Base-by-base conservation (phyloP, 805 yeast species). In the Saccharomycopsis sp. region DNA sequence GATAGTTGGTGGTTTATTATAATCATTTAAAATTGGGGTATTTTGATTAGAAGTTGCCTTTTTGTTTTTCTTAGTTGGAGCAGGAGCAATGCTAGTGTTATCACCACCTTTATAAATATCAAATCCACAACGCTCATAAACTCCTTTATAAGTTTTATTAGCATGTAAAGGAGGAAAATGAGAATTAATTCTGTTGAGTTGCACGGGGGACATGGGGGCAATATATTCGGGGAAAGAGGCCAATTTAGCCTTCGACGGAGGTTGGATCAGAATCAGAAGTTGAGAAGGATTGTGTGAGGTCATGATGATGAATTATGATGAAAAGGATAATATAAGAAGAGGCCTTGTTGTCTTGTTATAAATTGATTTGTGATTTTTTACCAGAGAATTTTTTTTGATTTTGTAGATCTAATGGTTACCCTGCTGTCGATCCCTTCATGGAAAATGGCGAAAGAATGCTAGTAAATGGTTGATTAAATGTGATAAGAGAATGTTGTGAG, bases 121-220 rank as follows among this genome's bases (percentile, higher is more conserved):
- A 51, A 83, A 83, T 0, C 94, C 94, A 0, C 92, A 92, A 49
- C 92, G 61, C 54, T 83, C 92, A 57, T 80, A 74, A 2, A 81
- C 92, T 2, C 87, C 78, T 49, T 68, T 67, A 51, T 76, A 79
- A 21, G 75, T 61, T 36, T 69, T 75, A 28, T 71, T 70, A 0
- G 80, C 73, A 40, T 74, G 76, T 45, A 83, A 59, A 0, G 85
- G 80, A 2, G 94, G 94, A 49, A 82, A 83, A 3, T 79, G 73
- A 9, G 75, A 69, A 49, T 73, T 59, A 36, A 62, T 46, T 34
- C 49, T 36, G 30, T 46, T 46, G 42, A 46, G 59, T 21, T 45
- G 49, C 8, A 45, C 44, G 3, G 49, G 44, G 4, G 41, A 34
- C 40, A 45, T 35, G 4, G 49, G 49, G 6, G 37, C 31, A 14